Percentiles rank a stretch among this genome's conserved stretches.
These are phyloP conservation scores for Cladochytrium replicatum DNA, from an alignment of 192 early-diverging fungal genomes.

Conservation along the genomic window DNA sequence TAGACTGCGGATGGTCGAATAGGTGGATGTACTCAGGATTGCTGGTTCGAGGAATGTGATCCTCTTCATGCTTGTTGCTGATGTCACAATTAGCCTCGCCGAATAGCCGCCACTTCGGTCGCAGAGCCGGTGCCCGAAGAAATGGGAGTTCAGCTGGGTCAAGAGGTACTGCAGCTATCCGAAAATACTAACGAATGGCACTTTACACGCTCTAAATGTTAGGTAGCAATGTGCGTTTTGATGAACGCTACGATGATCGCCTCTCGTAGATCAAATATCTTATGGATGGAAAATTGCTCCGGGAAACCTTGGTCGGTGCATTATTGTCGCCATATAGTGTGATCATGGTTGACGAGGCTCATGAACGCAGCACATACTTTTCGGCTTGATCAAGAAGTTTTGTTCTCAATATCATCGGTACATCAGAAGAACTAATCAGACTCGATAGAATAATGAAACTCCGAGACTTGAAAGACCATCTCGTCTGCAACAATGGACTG, in stretches of 20 bases:
- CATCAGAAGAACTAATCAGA: neutral
- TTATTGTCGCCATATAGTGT: slow-evolving; percentile 58
- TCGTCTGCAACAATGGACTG: slow-evolving; percentile 79
- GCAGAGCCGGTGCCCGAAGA: slow-evolving; percentile 69
- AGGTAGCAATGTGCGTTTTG: slow-evolving; percentile 70
- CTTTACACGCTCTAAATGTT: slow-evolving; percentile 21
- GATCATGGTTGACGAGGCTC: slow-evolving; percentile 75
- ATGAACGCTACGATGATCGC: slow-evolving; percentile 46
- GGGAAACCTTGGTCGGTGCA: slow-evolving; percentile 67
- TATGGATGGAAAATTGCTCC: slow-evolving; percentile 77
- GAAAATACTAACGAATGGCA: too few species aligned
- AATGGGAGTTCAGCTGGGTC: slow-evolving; percentile 51
- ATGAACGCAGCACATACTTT: slow-evolving; percentile 60
- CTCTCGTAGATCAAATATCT: slow-evolving; percentile 67
- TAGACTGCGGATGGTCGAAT: slow-evolving; percentile 52
- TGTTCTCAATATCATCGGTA: too few species aligned
- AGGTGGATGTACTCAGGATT: slow-evolving; percentile 67
- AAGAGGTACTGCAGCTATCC: slow-evolving; percentile 25
- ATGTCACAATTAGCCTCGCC: slow-evolving; percentile 56
- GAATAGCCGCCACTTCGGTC: slow-evolving; percentile 63
- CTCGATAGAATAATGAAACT: slow-evolving; percentile 55
- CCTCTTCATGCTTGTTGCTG: too few species aligned
- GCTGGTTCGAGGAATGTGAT: too few species aligned
- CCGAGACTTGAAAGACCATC: slow-evolving; percentile 61
- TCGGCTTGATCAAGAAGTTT: slow-evolving; percentile 76